Conservation (phyloP, 2,329 filamentous ascomycete genomes). For the Onygena corvina region DNA sequence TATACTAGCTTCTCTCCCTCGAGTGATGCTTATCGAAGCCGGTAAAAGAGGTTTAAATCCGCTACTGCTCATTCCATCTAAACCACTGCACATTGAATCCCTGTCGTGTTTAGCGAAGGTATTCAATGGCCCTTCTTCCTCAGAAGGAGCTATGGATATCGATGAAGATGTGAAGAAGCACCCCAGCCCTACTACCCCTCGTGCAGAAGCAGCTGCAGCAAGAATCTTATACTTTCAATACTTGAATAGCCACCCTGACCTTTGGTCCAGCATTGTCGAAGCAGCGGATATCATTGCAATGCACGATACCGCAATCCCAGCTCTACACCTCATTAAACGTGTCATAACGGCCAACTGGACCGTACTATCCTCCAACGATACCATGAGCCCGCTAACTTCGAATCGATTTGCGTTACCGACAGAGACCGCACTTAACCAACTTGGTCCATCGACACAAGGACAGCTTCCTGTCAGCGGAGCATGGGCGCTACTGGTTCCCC, state of each 20-base stretch:
- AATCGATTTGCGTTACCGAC: conserved; percentile 30
- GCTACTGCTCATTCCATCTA: conserved; percentile 41
- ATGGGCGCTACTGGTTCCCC: conserved; percentile 42
- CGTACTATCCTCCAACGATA: conserved; percentile 24
- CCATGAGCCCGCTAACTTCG: conserved; percentile 12
- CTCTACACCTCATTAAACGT: conserved; percentile 41
- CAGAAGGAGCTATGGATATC: conserved; percentile 23
- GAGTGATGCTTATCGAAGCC: conserved; percentile 40
- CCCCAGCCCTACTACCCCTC: conserved; percentile 29
- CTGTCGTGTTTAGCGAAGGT: conserved; percentile 44
- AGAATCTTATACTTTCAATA: conserved; percentile 46
- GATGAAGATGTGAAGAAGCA: conserved; percentile 19
- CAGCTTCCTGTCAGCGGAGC: conserved; percentile 35
- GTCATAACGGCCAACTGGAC: conserved; percentile 47
- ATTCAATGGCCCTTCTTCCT: conserved; percentile 41
- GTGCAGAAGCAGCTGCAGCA: conserved; percentile 41
- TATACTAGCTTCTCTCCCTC: conserved; percentile 47
- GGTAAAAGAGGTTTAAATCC: conserved; percentile 31
- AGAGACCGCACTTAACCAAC: conserved; percentile 28
- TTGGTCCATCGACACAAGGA: conserved; percentile 27
- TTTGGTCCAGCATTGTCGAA: conserved; percentile 42
- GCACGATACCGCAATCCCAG: conserved; percentile 44
- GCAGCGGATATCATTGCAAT: conserved; percentile 48
- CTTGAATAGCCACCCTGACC: conserved; percentile 37
- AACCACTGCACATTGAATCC: conserved; percentile 42